Evolutionary conservation across 208 protist genomes (phyloP).

Genomic region (Crithidia sp.): DNA sequence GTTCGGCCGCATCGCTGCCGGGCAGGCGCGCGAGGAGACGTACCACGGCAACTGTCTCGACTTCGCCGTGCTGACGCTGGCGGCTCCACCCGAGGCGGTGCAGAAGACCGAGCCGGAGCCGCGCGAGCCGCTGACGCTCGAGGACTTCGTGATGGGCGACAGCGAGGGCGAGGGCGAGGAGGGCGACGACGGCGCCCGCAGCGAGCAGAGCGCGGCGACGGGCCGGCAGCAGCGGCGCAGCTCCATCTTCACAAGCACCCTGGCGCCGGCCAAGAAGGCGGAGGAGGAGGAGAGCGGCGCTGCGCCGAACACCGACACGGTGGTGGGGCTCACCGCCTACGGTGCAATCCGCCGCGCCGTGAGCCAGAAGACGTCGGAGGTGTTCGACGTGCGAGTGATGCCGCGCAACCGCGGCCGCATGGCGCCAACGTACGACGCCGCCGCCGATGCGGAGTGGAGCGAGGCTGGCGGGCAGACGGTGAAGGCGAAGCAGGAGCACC

Average conservation of each 20-base stretch:
- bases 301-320: slow-evolving; percentile 35
- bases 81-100: slow-evolving; percentile 24
- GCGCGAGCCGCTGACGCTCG: slow-evolving; percentile 54
- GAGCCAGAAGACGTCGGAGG: slow-evolving; percentile 62
- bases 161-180: slow-evolving; percentile 13
- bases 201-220: slow-evolving; percentile 19
- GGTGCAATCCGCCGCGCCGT: slow-evolving; percentile 76
- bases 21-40: slow-evolving; percentile 30
- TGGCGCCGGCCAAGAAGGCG: slow-evolving; percentile 17
- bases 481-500: slow-evolving; percentile 49
- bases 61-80: slow-evolving; percentile 57
- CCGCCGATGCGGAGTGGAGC: slow-evolving; percentile 7
- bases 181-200: slow-evolving; percentile 16
- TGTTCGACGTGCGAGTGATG: slow-evolving; percentile 85
- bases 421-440: slow-evolving; percentile 32
- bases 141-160: slow-evolving; percentile 68
- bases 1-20: slow-evolving; percentile 24
- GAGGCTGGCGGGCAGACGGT: slow-evolving; percentile 21
- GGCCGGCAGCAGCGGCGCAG: slow-evolving; percentile 41
- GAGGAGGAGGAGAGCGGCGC: slow-evolving; percentile 10
- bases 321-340: slow-evolving; percentile 66
- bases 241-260: slow-evolving; percentile 68
- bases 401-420: slow-evolving; percentile 66
- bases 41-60: slow-evolving; percentile 62
- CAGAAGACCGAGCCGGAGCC: slow-evolving; percentile 23